Evolutionary conservation across 306 rosid genomes (phyloP).

Genomic region (Vicia villosa): DNA sequence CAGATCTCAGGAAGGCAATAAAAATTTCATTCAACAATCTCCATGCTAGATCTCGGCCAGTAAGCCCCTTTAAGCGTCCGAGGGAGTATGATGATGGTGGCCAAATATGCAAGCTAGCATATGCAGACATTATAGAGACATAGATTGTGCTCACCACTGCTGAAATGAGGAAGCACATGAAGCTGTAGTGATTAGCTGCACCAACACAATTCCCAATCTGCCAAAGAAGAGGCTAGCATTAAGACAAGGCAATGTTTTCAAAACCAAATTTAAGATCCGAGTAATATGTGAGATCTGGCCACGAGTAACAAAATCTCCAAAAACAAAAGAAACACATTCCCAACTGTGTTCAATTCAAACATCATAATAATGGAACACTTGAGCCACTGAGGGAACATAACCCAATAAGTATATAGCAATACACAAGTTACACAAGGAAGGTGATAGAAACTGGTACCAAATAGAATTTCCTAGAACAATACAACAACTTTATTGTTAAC

Average conservation of each 20-base stretch:
- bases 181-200: slow-evolving; percentile 83
- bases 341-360: neutral
- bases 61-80: slow-evolving; percentile 31
- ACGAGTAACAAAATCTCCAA: neutral
- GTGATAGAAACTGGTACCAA: too few relatives aligned
- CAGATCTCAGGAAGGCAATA: slow-evolving; percentile 58
- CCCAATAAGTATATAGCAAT: neutral
- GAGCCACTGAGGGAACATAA: neutral
- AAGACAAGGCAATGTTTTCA: neutral
- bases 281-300: neutral
- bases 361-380: neutral
- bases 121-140: slow-evolving; percentile 63
- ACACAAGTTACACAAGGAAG: neutral
- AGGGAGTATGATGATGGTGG: slow-evolving; percentile 49
- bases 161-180: slow-evolving; percentile 82
- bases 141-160: slow-evolving; percentile 70
- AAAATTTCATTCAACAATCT: slow-evolving; percentile 44
- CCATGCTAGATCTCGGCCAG: slow-evolving; percentile 36
- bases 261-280: too few relatives aligned
- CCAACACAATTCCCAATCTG: slow-evolving; percentile 99
- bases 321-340: neutral
- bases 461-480: too few relatives aligned
- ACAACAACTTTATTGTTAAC: too few relatives aligned
- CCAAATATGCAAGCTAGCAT: slow-evolving; percentile 58
- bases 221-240: slow-evolving; percentile 35